Evolutionary conservation across 345 rosid genomes (phyloP), one percentile per base, ranked within the genome.

Genomic region (Brassica incana): DNA sequence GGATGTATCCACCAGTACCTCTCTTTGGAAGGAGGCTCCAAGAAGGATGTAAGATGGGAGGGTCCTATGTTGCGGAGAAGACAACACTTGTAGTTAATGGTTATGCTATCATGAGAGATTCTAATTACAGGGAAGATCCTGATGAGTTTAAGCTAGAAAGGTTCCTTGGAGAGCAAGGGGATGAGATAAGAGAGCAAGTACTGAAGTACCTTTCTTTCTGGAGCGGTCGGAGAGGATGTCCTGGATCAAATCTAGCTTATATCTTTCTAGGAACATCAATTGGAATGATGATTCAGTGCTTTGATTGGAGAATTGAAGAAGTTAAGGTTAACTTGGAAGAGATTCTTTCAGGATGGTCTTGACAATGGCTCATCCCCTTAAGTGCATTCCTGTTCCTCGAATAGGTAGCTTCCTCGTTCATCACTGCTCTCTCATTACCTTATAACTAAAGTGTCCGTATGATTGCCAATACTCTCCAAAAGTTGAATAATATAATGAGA

Each of bases 121-220:
- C 91, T 1, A 71, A 77, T 25, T 59, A 76, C 59, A 88, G 94
- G 94, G 88, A 90, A 48, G 83, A 81, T 6, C 91, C 91, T 6
- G 71, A 86, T 56, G 87, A 85, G 61, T 90, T 91, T 66, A n/a
- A 35, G 15, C 94, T 94, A 0, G 91, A 88, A 71, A 87, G 97
- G 81, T 91, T 63, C 16, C 14, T 75, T 2, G 16, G 74, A 50
- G 18, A n/a, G 36, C 8, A 61, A 77, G 43, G 77, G 33, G 38
- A 73, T 14, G 80, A 77, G 62, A 83, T 80, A 65, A 67, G n/a
- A 73, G 93, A 89, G 15, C 81, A 89, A 65, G 72, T 73, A 77
- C 80, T 85, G 23, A 88, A 89, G n/a, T 60, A 87, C 12, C 0
- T 92, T 60, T 87, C 93, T 0, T 92, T 92, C 2, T 95, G 95